phyloP scores from a whole-genome alignment of 495 filamentous ascomycete species.

The Neurospora intermedia region DNA sequence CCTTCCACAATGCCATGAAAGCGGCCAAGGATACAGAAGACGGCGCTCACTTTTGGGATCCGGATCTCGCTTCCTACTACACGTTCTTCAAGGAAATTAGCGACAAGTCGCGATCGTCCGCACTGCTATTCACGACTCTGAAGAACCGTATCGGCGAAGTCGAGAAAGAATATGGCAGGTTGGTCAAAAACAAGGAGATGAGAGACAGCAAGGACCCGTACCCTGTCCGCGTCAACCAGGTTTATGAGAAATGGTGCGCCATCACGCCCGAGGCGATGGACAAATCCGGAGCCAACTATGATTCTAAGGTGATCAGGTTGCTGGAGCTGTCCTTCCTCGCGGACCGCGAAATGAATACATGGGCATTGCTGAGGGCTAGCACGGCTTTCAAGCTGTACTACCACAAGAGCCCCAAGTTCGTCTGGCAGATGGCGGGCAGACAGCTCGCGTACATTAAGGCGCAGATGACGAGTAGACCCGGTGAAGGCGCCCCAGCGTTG shows the following conservation, averaged over 20 bases:
- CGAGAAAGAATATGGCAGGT: conserved; percentile 20
- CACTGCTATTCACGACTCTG: conserved; percentile 23
- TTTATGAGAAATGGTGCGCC: conserved; percentile 33
- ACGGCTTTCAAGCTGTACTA: conserved; percentile 40
- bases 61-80: conserved; percentile 38
- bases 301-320: conserved; percentile 19
- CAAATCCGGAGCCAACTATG: conserved; percentile 11
- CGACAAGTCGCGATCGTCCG: conserved; percentile 17
- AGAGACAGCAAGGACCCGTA: conserved; percentile 16
- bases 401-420: conserved; percentile 27
- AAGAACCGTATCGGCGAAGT: conserved; percentile 22
- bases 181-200: conserved; percentile 8
- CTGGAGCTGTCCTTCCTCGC: conserved; percentile 33
- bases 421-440: conserved; percentile 54
- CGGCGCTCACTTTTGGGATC: conserved; percentile 27
- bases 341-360: conserved; percentile 27
- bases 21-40: conserved; percentile 11
- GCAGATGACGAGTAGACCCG: conserved; percentile 6
- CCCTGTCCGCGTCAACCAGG: conserved; percentile 30
- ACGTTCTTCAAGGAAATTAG: conserved; percentile 19
- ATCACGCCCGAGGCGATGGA: conserved; percentile 26
- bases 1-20: conserved; percentile 29
- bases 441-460: conserved; percentile 57
- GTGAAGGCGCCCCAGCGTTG: conserved; percentile 9
- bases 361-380: conserved; percentile 54